Evolutionary conservation across 352 stramenopile species (phyloP), one percentile per base, ranked within the genome.

Genomic region (Saprolegnia parasitica): DNA sequence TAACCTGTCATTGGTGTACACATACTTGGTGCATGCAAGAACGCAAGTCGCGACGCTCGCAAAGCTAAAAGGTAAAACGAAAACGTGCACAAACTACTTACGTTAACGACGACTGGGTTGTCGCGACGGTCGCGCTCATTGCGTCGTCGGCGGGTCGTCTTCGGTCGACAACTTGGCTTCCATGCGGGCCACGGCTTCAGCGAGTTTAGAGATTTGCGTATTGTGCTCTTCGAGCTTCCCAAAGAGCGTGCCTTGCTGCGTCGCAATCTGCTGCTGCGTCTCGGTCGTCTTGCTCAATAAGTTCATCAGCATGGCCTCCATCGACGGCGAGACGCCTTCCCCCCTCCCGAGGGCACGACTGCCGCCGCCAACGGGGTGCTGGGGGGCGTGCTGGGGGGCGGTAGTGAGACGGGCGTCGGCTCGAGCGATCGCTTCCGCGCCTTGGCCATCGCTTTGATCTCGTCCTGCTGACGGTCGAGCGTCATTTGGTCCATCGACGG

Each of bases 221-320:
- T 80, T 84, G 74, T 95, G 84, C 32, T 87, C 71, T 20, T 77
- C 79, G 21, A 95, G 64, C 54, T 83, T 89, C 24, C 73, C 76
- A 55, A 76, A 83, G 32, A 95, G 76, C 42, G 78, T 84, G 52
- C 90, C 81, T 73, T 93, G 84, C 71, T 93, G 86, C 64, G 73
- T 81, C 13, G 84, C 84, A 24, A 93, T 72, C 67, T 91, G 86
- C 75, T 95, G 76, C 74, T 93, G 86, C 47, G 86, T 91, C 75
- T 91, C 82, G 0, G 81, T 91, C 72, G 87, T 91, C 72, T 91
- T 83, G n/a, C 81, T 88, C 52, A 94, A 71, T 60, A 94, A 62
- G 5, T 77, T 81, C 83, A 94, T 90, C 16, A 93, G 80, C 18
- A 94, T 75, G 49, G 81, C 64, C 56, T 94, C 84, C 81, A 91